Evolutionary conservation across 2,329 filamentous ascomycete genomes (phyloP), one percentile per base, ranked within the genome.

Genomic region (Nigrospora oryzae): DNA sequence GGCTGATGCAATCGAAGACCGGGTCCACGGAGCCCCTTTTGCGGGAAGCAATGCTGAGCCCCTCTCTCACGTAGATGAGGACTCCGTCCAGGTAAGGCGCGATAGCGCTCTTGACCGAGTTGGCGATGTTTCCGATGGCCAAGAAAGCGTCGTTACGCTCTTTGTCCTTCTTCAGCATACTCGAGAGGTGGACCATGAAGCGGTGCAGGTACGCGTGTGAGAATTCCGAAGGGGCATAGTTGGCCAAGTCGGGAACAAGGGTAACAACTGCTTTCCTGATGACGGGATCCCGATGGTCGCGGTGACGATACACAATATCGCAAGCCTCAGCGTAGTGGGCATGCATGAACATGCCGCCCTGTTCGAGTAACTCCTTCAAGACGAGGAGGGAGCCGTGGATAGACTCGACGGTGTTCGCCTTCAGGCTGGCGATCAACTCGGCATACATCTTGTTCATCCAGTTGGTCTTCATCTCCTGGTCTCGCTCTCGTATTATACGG

Each of bases 271-370:
- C 94, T 56, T 86, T 86, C 44, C 91, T 79, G 53, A 97, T 93
- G 33, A 89, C 85, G 4, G 81, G 71, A 55, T 98, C 94, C 44
- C 88, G 81, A 56, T 97, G 89, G 55, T 98, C 93, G 63, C 95
- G 95, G 63, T 95, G 87, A 49, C 86, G 85, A 52, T 91, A 83
- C 33, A 96, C 87, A 51, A 93, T 90, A 50, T 98, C 93, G 62
- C 91, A 97, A 11, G 89, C 84, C 55, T 95, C 88, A 47, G 84
- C 81, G 64, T 97, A 98, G 60, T 90, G 82, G 35, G 90, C 87
- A 57, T 95, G 89, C 93, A 98, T 97, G 65, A 95, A 98, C 91
- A 98, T 98, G 55, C 89, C 90, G 43, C 93, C 93, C 62, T 95
- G 91, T 51, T 93, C 81, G 15, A 98, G 79, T 40, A 98, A 77